phyloP scores from a whole-genome alignment of 257 asterid genomes.

The Forsythia viridissima region DNA sequence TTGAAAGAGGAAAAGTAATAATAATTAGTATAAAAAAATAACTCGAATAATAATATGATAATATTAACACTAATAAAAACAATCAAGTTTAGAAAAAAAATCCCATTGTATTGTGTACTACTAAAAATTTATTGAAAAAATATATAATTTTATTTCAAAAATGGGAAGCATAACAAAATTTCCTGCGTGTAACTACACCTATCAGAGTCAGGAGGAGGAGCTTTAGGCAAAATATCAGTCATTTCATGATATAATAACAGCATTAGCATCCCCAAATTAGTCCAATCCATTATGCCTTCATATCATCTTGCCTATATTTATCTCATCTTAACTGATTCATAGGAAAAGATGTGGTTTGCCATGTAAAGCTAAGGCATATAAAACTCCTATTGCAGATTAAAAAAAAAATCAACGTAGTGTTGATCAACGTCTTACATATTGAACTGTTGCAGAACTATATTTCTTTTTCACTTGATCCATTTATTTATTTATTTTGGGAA shows the following conservation, averaged over 20 bases:
- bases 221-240: not conserved
- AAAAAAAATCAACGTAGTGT: not conserved
- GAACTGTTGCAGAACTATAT: not conserved
- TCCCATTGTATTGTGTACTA: not conserved
- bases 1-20: conserved; percentile 19
- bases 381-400: not conserved
- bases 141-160: not conserved
- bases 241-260: not conserved
- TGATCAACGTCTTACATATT: not conserved
- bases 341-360: not conserved
- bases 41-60: not conserved
- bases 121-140: not conserved
- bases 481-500: not conserved
- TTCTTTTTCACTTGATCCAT: not conserved
- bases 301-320: not conserved
- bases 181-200: not conserved
- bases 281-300: not conserved
- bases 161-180: not conserved
- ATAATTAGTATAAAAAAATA: conserved; percentile 8
- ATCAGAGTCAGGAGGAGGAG: not conserved
- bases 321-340: not conserved
- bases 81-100: not conserved
- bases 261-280: not conserved
- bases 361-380: not conserved
- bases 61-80: not conserved